These are phyloP conservation scores for Moesziomyces antarcticus DNA, from an alignment of 1,284 basidiomycete species.

Conservation along the genomic window DNA sequence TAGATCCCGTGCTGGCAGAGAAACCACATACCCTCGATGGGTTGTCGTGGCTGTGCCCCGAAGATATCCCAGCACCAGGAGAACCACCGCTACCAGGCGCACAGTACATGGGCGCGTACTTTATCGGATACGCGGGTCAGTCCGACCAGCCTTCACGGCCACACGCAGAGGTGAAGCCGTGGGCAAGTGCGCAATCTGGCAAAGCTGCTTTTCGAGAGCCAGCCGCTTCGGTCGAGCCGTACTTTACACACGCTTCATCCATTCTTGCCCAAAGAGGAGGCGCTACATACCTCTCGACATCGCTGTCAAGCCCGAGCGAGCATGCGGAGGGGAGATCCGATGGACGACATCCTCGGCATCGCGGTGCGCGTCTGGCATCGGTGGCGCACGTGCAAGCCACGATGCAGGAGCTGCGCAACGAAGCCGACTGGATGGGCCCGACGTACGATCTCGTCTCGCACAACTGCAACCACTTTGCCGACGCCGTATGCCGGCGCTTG, in stretches of 20 bases:
- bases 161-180: background rate
- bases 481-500: slow-evolving; percentile 50
- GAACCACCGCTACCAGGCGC: slow-evolving; percentile 15
- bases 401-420: slow-evolving; percentile 16
- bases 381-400: slow-evolving; percentile 1
- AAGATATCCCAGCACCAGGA: slow-evolving; percentile 16
- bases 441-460: slow-evolving; percentile 27
- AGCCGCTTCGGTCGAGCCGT: slow-evolving; percentile 3
- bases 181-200: slow-evolving; percentile 11
- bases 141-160: background rate
- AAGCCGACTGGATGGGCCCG: slow-evolving; percentile 19
- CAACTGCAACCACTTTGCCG: slow-evolving; percentile 65
- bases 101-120: slow-evolving; percentile 20
- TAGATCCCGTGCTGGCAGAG: background rate
- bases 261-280: background rate
- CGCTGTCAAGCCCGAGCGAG: no score
- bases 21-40: slow-evolving; percentile 12
- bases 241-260: slow-evolving; percentile 3
- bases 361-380: slow-evolving; percentile 3
- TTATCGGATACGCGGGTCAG: slow-evolving; percentile 25
- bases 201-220: slow-evolving; percentile 19
- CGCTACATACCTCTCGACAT: background rate
- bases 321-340: no score
- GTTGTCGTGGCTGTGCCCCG: slow-evolving; percentile 18
- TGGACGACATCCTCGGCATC: slow-evolving; percentile 12